Conservation (phyloP, 78 protist species). For the Dictyostelium firmibasis region DNA sequence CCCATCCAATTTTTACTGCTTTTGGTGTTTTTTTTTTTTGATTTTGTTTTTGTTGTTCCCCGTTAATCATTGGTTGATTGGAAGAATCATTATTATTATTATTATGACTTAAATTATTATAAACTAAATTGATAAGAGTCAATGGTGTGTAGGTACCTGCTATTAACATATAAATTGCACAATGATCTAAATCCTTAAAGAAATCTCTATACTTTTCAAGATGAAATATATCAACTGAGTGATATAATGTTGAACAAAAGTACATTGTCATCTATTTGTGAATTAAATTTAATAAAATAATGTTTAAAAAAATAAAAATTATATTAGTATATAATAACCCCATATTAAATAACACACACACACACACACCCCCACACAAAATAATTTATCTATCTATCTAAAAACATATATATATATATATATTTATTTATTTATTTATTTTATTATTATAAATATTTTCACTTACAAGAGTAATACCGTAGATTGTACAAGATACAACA, state of each 20-base stretch:
- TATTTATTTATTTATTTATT: not conserved
- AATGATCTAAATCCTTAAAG: conserved; percentile 66
- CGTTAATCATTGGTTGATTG: not conserved
- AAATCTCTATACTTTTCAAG: not conserved
- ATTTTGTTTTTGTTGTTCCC: not conserved
- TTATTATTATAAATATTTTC: not conserved
- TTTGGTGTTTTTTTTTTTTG: conserved; percentile 16
- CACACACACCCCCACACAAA: not conserved
- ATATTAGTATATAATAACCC: no score
- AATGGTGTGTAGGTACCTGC: conserved; percentile 76
- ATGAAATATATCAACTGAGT: conserved; percentile 52
- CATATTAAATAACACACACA: not conserved
- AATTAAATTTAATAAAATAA: not conserved
- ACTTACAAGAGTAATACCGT: conserved; percentile 62
- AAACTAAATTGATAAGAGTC: conserved; percentile 46
- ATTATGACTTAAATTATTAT: conserved; percentile 17
- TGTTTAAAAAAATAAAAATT: not conserved
- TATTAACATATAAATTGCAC: conserved; percentile 63
- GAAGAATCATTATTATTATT: no score
- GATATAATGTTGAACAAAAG: conserved; percentile 67
- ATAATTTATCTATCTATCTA: not conserved
- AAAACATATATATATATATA: not conserved
- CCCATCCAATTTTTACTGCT: conserved; percentile 67
- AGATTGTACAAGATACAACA: conserved; percentile 59
- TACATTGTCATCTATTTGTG: conserved; percentile 78